These are phyloP conservation scores for Metarhizium guizhouense DNA, from an alignment of 2,329 filamentous ascomycete genomes.

Conservation along the genomic window DNA sequence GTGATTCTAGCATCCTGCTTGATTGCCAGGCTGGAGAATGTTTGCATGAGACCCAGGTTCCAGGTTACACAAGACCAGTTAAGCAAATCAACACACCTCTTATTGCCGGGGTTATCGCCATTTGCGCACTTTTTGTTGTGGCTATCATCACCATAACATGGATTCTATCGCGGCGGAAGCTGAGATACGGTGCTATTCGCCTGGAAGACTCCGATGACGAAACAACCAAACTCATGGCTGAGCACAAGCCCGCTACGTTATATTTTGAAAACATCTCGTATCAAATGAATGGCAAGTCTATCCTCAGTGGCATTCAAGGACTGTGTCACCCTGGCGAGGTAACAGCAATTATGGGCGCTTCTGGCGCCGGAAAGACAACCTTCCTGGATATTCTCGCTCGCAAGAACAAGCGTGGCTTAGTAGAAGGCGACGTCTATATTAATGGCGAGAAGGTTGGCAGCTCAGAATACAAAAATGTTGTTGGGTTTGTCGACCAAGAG, in stretches of 20 bases:
- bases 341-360: conserved; percentile 96
- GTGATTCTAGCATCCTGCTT: conserved; percentile 80
- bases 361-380: conserved; percentile 92
- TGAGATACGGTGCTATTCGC: conserved; percentile 63
- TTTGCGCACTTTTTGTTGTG: conserved; percentile 79
- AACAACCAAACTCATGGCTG: conserved; percentile 72
- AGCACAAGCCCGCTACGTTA: conserved; percentile 84
- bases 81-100: conserved; percentile 96
- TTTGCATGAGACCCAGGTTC: conserved; percentile 84
- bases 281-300: conserved; percentile 76
- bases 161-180: conserved; percentile 74
- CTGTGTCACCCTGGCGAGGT: conserved; percentile 92
- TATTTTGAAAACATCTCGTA: conserved; percentile 87
- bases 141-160: conserved; percentile 74
- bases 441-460: conserved; percentile 88
- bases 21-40: conserved; percentile 84
- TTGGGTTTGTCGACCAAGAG: conserved; percentile 97
- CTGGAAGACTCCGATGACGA: conserved; percentile 90
- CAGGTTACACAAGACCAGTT: conserved; percentile 78
- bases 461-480: conserved; percentile 78
- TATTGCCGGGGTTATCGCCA: conserved; percentile 88
- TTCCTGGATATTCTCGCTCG: conserved; percentile 93
- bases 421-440: conserved; percentile 76
- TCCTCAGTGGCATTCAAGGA: conserved; percentile 71
- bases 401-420: conserved; percentile 86